Percentiles rank a stretch among this genome's conserved stretches.
Evolutionary conservation across 139 green algal species (phyloP).

Genomic region (Mesotaenium endlicherianum): DNA sequence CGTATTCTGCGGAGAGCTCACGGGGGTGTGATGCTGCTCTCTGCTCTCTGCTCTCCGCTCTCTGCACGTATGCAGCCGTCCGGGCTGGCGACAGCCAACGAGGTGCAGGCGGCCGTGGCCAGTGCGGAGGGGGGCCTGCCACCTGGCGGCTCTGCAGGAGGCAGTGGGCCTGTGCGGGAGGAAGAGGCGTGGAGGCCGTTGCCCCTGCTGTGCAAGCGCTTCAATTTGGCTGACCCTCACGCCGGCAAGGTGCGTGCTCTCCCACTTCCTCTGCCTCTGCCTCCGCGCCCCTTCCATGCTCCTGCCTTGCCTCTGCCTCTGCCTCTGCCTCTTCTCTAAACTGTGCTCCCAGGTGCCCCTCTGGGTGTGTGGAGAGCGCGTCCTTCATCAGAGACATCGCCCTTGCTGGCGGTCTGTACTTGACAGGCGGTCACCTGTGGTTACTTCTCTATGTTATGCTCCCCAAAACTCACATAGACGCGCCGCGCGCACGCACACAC

Average conservation of each 20-base stretch:
- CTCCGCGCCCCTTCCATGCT: not conserved
- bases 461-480: not conserved
- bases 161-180: constrained; percentile 59
- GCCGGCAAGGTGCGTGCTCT: constrained; percentile 34
- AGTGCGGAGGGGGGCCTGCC: too few relatives aligned
- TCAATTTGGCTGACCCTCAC: constrained; percentile 87
- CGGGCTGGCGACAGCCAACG: not conserved
- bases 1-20: too few relatives aligned
- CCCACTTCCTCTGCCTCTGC: not conserved
- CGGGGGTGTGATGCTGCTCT: too few relatives aligned
- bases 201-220: constrained; percentile 87
- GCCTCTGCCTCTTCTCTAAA: not conserved
- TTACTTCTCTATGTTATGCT: not conserved
- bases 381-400: too few relatives aligned
- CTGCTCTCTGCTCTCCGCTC: too few relatives aligned
- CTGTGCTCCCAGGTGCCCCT: not conserved
- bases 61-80: too few relatives aligned
- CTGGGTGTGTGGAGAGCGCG: too few relatives aligned
- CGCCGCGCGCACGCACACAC: not conserved
- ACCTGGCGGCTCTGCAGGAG: constrained; percentile 43
- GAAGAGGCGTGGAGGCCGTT: constrained; percentile 71
- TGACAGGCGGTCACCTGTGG: not conserved
- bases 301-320: not conserved
- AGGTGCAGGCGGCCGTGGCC: not conserved
- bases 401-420: not conserved